Evolutionary conservation across 495 filamentous ascomycete genomes (phyloP), one percentile per base, ranked within the genome.

Genomic region (Penicillium taxi): DNA sequence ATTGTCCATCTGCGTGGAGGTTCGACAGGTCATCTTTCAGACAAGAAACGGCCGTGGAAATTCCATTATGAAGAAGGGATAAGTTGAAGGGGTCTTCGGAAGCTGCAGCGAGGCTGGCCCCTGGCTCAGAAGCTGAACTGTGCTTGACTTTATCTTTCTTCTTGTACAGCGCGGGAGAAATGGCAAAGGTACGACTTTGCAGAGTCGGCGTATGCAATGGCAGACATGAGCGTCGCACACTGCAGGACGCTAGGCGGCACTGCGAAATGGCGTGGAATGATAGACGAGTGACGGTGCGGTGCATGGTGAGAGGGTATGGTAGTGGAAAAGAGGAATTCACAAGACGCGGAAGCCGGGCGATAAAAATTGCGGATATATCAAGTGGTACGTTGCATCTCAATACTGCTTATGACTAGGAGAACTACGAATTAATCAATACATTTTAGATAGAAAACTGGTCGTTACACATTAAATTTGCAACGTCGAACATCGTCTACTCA

Each of bases 21-120:
- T 80, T 77, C 23, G 74, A 72, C 6, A 91, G 69, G n/a, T 77
- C 69, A 42, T 75, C 71, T 25, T 67, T 70, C 36, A 81, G 67
- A 41, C 69, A 70, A 45, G 70, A 65, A 24, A 80, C 62, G 18
- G 72, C 66, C 28, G 64, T 61, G 16, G 64, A 54, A 41, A 88
- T 77, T n/a, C 71, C 69, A 19, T 66, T 51, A 23, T 79, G 64
- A 8, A 94, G 64, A 43, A 70, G 61, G 5, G 73, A 69, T 42
- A 91, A 73, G 61, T 89, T 78, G 53, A 72, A 78, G 4, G 82
- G 81, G 48, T 89, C 75, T 1, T 66, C 62, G 0, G 55, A 38
- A 24, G 52, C 26, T 4, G 19, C 26, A 7, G 8, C 44, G 6
- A 66, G 35, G 9, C 38, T 53, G 1, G 42, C 31, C 12, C 39